These are phyloP conservation scores for Mortierella sp. DNA, from an alignment of 371 early-diverging fungal genomes.

Conservation along the genomic window DNA sequence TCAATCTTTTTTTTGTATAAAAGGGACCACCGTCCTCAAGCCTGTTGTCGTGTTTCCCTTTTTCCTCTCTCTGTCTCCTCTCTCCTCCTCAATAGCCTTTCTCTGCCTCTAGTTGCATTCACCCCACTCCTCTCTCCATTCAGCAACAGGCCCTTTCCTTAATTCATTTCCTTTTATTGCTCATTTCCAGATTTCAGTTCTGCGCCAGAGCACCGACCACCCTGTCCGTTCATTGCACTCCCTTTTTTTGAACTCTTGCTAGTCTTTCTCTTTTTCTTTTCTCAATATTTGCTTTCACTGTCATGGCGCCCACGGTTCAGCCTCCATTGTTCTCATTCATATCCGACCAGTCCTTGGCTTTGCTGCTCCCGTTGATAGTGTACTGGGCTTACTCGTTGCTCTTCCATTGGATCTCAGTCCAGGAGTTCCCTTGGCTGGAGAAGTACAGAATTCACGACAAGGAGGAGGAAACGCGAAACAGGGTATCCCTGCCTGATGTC, in stretches of 20 bases:
- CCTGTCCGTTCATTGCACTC: not conserved
- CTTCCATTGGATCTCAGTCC: conserved; percentile 68
- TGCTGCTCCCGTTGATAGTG: conserved; percentile 70
- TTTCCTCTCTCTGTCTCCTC: not conserved
- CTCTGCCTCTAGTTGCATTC: not conserved
- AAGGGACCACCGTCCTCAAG: not conserved
- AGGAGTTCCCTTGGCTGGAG: conserved; percentile 73
- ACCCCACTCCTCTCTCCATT: not conserved
- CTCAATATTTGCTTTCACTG: not conserved
- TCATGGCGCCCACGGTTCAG: conserved; percentile 54
- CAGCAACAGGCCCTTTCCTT: too few relatives aligned
- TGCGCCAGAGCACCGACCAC: conserved; percentile 7
- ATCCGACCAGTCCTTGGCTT: conserved; percentile 68
- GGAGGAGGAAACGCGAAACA: conserved; percentile 73
- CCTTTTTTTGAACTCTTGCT: too few relatives aligned
- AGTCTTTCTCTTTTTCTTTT: not conserved
- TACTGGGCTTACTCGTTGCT: conserved; percentile 80
- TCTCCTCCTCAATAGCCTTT: not conserved
- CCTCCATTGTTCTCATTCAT: conserved; percentile 57
- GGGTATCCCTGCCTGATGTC: conserved; percentile 67
- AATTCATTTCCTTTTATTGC: too few relatives aligned
- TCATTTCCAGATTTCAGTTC: not conserved
- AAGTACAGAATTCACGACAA: conserved; percentile 78
- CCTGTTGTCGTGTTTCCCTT: not conserved
- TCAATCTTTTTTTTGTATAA: conserved; percentile 19